phyloP scores from a whole-genome alignment of 164 flowering plant species.

The Warburgia ugandensis region DNA sequence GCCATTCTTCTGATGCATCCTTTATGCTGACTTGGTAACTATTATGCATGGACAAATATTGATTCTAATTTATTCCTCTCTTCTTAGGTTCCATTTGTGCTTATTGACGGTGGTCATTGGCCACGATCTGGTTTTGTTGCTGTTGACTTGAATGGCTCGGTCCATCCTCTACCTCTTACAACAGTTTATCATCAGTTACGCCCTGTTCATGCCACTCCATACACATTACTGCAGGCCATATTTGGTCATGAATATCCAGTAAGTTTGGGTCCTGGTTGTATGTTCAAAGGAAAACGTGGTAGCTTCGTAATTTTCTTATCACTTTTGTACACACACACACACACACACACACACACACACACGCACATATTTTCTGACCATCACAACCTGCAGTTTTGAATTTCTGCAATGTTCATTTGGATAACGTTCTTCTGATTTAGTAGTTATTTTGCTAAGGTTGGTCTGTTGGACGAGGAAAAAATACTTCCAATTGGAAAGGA shows the following conservation, averaged over 20 bases:
- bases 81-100: slow-evolving; percentile 92
- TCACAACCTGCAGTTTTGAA: no score
- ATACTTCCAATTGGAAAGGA: slow-evolving; percentile 79
- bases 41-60: no score
- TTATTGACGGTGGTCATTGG: slow-evolving; percentile 43
- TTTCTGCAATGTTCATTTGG: no score
- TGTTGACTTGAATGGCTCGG: slow-evolving; percentile 66
- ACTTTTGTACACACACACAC: no score
- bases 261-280: no score
- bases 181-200: slow-evolving; percentile 66
- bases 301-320: no score
- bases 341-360: no score
- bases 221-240: slow-evolving; percentile 61
- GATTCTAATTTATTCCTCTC: no score
- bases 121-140: slow-evolving; percentile 38
- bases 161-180: slow-evolving; percentile 64
- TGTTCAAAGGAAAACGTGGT: no score
- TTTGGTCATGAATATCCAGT: slow-evolving; percentile 83
- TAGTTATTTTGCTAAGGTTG: slow-evolving; percentile 41
- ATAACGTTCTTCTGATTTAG: not conserved
- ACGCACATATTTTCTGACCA: no score
- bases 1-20: no score
- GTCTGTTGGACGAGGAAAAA: slow-evolving; percentile 79
- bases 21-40: no score
- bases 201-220: slow-evolving; percentile 54